These are phyloP conservation scores for Escovopsis sp. DNA, from an alignment of 2,329 filamentous ascomycete species.

Conservation along the genomic window DNA sequence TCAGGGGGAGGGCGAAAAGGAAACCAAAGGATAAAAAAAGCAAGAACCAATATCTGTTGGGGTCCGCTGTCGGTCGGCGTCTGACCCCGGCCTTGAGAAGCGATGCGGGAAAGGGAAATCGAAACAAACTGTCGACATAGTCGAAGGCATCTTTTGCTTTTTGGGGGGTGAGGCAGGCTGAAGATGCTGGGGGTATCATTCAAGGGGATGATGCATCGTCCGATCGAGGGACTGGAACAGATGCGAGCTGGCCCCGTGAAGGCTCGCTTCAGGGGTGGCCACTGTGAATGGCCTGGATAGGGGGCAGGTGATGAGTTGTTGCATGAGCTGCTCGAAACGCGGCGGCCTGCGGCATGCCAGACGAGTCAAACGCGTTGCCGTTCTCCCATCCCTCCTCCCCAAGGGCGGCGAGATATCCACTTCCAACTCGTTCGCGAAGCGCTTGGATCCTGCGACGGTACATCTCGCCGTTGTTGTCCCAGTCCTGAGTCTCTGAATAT, in stretches of 20 bases:
- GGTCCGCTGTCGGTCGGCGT: too few relatives aligned
- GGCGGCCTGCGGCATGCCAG: slow-evolving; percentile 12
- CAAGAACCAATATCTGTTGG: too few relatives aligned
- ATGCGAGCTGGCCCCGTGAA: background rate
- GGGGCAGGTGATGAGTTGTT: slow-evolving; percentile 14
- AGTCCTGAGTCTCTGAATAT: slow-evolving; percentile 36
- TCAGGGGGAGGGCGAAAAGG: too few relatives aligned
- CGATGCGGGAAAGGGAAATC: slow-evolving; percentile 2
- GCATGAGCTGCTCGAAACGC: slow-evolving; percentile 16
- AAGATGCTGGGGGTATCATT: slow-evolving; percentile 12
- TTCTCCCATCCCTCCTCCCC: slow-evolving; percentile 58
- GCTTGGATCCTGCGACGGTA: slow-evolving; percentile 84
- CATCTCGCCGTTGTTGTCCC: slow-evolving; percentile 55
- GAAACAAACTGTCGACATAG: too few relatives aligned
- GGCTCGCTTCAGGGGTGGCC: slow-evolving; percentile 32
- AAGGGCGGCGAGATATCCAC: slow-evolving; percentile 72
- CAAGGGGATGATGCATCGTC: slow-evolving; percentile 9
- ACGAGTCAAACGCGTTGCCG: slow-evolving; percentile 11
- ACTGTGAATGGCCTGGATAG: slow-evolving; percentile 35
- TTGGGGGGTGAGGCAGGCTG: background rate
- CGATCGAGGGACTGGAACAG: background rate
- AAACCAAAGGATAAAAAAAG: too few relatives aligned
- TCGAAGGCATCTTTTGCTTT: too few relatives aligned
- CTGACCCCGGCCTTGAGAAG: slow-evolving; percentile 1
- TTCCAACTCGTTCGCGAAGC: slow-evolving; percentile 70